These are phyloP conservation scores for Podospora sp. DNA, from an alignment of 495 filamentous ascomycete species.

Conservation along the genomic window DNA sequence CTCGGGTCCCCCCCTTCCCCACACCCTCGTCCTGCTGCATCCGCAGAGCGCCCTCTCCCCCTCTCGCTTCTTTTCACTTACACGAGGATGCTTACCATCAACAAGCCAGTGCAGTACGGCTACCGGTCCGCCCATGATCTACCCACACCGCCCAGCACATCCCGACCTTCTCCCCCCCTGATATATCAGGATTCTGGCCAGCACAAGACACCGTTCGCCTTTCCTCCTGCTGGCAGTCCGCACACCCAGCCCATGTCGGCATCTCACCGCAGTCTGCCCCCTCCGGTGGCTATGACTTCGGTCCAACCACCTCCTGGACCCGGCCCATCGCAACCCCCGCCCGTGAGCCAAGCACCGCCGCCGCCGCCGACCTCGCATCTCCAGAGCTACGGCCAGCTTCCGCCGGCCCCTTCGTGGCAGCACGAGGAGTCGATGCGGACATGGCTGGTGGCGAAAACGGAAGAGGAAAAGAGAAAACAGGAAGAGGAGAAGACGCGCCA, in stretches of 20 bases:
- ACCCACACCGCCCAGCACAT: conserved; percentile 61
- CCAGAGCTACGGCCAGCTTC: conserved; percentile 57
- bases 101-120: conserved; percentile 66
- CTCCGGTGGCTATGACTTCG: conserved; percentile 71
- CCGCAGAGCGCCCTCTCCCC: conserved; percentile 23
- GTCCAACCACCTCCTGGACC: conserved; percentile 47
- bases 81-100: conserved; percentile 67
- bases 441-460: conserved; percentile 80
- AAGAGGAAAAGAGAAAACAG: conserved; percentile 85
- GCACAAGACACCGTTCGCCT: conserved; percentile 40
- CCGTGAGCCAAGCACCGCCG: conserved; percentile 37
- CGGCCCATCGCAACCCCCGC: conserved; percentile 33
- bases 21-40: conserved; percentile 19
- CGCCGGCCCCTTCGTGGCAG: conserved; percentile 71
- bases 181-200: conserved; percentile 52
- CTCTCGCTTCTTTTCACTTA: conserved; percentile 26
- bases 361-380: conserved; percentile 44
- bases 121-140: conserved; percentile 71
- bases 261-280: conserved; percentile 75
- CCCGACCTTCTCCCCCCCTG: conserved; percentile 63
- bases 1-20: conserved; percentile 8
- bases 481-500: conserved; percentile 89
- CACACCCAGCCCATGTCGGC: conserved; percentile 63
- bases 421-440: conserved; percentile 80
- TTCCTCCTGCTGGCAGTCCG: conserved; percentile 45